Base-by-base conservation (phyloP, 805 yeast species). In the Blastobotrys robertii region DNA sequence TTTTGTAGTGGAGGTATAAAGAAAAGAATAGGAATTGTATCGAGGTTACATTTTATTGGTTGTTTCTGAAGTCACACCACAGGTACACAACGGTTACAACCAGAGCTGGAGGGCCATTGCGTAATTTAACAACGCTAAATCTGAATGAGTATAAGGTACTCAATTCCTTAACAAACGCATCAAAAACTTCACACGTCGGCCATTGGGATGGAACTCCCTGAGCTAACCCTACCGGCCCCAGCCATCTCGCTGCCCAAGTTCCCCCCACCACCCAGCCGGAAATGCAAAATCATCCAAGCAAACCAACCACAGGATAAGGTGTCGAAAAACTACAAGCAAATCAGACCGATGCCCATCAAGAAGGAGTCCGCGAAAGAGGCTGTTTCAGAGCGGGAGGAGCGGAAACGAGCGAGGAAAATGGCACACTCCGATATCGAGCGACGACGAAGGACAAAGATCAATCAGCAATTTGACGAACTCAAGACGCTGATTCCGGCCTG, bases 381-480 rank as follows among this genome's bases (percentile, higher is more conserved):
- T 19, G 25, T 19, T 19, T 19, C 25, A 4, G 25, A n/a, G 11
- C 38, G 38, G 13, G 38, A 36, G 29, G 60, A 62, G 48, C 66
- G 72, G 44, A 65, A 68, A 44, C 62, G 65, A 40, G 76, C 74
- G 36, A 65, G 75, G 35, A 75, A 72, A 50, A 66, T 70, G 8
- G 78, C 79, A 11, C 94, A 84, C 58, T 79, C 87, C 2, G 78
- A 81, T 34, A 84, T 84, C 46, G 94, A 84, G 59, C 81, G 84
- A 54, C 74, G 84, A 52, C 69, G 94, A 51, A 66, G 94, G 47
- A 73, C 80, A 41, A 81, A 82, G 56, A 81, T 84, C 69, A 84
- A 84, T 59, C 67, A 87, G 42, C 92, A 84, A 60, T 84, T 83
- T 56, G 92, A 83, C 57, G 85, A 88, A 1, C 69, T 84, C 50